Conservation (phyloP, 805 yeast genomes). For the Nakazawaea wickerhamii region DNA sequence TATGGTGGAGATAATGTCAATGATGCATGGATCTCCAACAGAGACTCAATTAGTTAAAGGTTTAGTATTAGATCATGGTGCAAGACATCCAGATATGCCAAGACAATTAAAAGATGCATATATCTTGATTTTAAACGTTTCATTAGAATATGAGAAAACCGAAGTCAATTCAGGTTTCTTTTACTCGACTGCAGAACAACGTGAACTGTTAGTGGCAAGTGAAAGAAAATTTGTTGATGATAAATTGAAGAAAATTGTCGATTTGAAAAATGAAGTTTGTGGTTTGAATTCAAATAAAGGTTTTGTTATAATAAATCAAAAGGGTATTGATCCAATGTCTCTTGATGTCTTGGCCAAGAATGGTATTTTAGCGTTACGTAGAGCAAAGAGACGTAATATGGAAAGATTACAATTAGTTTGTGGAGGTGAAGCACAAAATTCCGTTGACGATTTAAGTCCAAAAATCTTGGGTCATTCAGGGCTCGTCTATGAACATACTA, state of each 20-base stretch:
- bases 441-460: slow-evolving; percentile 87
- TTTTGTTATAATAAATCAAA: slow-evolving; percentile 93
- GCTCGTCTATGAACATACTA: slow-evolving; percentile 80
- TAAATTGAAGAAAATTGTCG: slow-evolving; percentile 85
- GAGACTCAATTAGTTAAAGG: slow-evolving; percentile 84
- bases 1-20: slow-evolving; percentile 97
- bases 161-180: slow-evolving; percentile 96
- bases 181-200: slow-evolving; percentile 91
- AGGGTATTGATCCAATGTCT: slow-evolving; percentile 98
- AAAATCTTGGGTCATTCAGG: slow-evolving; percentile 84
- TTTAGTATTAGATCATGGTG: slow-evolving; percentile 94
- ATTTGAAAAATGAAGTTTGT: slow-evolving; percentile 88
- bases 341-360: slow-evolving; percentile 90
- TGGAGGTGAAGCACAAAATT: slow-evolving; percentile 97
- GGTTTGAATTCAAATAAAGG: slow-evolving; percentile 65
- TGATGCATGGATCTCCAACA: slow-evolving; percentile 87
- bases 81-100: slow-evolving; percentile 99
- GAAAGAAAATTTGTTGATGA: slow-evolving; percentile 95
- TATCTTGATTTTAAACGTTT: slow-evolving; percentile 84
- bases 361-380: slow-evolving; percentile 87
- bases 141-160: slow-evolving; percentile 94
- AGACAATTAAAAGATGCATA: slow-evolving; percentile 75
- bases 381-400: slow-evolving; percentile 99
- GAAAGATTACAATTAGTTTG: slow-evolving; percentile 94
- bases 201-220: slow-evolving; percentile 88